A percentile compares a stretch with the other conserved stretches of the same genome.
Conservation (phyloP, 2,329 filamentous ascomycete species). For the Pseudogymnoascus sp. region DNA sequence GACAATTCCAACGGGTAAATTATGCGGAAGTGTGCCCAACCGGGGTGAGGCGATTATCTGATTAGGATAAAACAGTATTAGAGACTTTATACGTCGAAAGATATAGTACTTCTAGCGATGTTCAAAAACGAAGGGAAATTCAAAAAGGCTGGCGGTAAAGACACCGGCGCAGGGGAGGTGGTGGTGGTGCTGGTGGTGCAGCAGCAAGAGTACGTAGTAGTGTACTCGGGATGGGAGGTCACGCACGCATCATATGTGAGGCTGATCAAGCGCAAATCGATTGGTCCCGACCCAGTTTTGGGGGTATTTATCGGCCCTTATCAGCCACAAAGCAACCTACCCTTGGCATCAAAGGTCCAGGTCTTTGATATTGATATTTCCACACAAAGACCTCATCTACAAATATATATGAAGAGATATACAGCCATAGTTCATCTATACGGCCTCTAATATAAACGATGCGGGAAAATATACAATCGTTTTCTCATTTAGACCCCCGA, state of each 20-base stretch:
- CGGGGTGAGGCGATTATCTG: conserved; percentile 1
- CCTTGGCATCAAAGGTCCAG: conserved; percentile 3
- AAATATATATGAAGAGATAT: background rate
- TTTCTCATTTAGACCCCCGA: too few species aligned
- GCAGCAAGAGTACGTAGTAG: background rate
- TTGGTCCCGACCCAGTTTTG: conserved; percentile 7
- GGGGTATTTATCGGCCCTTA: conserved; percentile 8
- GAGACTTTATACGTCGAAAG: conserved; percentile 1
- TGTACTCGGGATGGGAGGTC: conserved; percentile 7
- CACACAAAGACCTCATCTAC: background rate
- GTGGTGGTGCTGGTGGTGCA: background rate
- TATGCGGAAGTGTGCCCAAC: background rate
- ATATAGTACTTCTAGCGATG: background rate
- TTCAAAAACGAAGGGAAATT: background rate
- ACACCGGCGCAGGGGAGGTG: background rate
- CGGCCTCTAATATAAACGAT: background rate
- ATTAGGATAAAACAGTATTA: background rate
- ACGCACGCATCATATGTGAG: conserved; percentile 9
- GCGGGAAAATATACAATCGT: too few species aligned
- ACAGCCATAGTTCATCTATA: background rate
- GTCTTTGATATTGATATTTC: background rate
- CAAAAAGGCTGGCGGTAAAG: conserved; percentile 1
- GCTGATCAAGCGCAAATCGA: conserved; percentile 8
- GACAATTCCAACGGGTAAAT: conserved; percentile 3
- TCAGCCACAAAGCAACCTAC: background rate